Percentiles rank a stretch among this genome's conserved stretches.
phyloP scores from a whole-genome alignment of 768 basidiomycete genomes.

The Leccinum pellstonianum region DNA sequence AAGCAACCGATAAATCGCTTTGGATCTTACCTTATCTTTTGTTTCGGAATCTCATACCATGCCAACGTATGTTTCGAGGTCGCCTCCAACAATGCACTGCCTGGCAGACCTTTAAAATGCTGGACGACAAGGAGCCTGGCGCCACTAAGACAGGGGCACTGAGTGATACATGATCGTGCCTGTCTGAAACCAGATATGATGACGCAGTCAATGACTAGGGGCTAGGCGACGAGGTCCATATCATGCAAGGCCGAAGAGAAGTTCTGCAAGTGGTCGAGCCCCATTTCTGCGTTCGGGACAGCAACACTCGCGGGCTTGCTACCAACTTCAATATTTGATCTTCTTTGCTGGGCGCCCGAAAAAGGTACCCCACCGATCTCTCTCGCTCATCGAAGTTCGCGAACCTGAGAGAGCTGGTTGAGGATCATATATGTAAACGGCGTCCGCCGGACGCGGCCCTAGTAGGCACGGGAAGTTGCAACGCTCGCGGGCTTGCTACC shows the following conservation, averaged over 20 bases:
- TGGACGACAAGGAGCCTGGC: slow-evolving; percentile 29
- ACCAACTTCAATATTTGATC: slow-evolving; percentile 4
- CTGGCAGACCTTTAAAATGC: slow-evolving; percentile 34
- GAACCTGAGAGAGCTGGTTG: slow-evolving; percentile 11
- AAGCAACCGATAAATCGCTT: slow-evolving; percentile 48
- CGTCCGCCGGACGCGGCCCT: not conserved
- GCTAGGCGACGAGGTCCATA: slow-evolving; percentile 33
- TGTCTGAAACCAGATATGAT: slow-evolving; percentile 45
- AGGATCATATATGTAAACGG: too few relatives aligned
- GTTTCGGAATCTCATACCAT: slow-evolving; percentile 52
- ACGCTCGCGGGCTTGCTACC: not conserved
- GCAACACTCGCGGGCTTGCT: slow-evolving; percentile 36
- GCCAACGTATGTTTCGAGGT: slow-evolving; percentile 28
- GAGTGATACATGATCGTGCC: slow-evolving; percentile 39
- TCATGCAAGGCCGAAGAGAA: slow-evolving; percentile 29
- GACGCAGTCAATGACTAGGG: slow-evolving; percentile 21
- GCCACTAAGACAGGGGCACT: slow-evolving; percentile 33
- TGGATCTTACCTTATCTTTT: slow-evolving; percentile 49
- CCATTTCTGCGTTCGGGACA: too few relatives aligned
- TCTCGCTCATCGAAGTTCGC: too few relatives aligned
- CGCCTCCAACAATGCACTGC: slow-evolving; percentile 35
- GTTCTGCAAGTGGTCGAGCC: too few relatives aligned
- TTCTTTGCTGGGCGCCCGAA: slow-evolving; percentile 48
- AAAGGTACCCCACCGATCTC: too few relatives aligned
- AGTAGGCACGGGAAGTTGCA: not conserved